phyloP scores from a whole-genome alignment of 2,329 filamentous ascomycete species.

The Fusarium sp. region DNA sequence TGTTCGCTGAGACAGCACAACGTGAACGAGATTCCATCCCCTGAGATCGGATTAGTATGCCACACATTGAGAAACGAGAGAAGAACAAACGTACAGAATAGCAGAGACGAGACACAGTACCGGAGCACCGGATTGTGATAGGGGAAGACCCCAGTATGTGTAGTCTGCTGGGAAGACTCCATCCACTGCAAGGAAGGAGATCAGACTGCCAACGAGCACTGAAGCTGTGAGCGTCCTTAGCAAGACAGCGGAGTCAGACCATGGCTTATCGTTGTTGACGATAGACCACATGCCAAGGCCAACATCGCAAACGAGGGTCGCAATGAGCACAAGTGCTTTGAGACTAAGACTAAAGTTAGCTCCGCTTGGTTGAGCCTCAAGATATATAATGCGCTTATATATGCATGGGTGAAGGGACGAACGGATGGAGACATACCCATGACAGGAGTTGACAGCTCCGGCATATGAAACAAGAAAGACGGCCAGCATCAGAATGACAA shows the following conservation, averaged over 20 bases:
- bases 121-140: conserved; percentile 47
- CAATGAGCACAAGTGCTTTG: conserved; percentile 48
- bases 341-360: conserved; percentile 18
- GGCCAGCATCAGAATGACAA: conserved; percentile 50
- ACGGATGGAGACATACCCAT: conserved; percentile 36
- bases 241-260: conserved; percentile 50
- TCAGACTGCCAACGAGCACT: conserved; percentile 52
- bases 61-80: background rate
- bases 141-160: conserved; percentile 53
- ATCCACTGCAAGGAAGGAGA: conserved; percentile 52
- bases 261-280: conserved; percentile 47
- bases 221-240: conserved; percentile 49
- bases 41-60: conserved; percentile 28
- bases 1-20: conserved; percentile 38
- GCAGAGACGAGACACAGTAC: conserved; percentile 54
- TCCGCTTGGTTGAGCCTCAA: background rate
- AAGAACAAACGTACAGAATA: conserved; percentile 47
- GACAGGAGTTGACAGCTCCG: conserved; percentile 31
- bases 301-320: conserved; percentile 51
- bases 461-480: conserved; percentile 49
- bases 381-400: background rate
- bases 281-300: conserved; percentile 53
- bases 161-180: conserved; percentile 54
- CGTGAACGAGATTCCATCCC: conserved; percentile 43
- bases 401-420: background rate